Evolutionary conservation across 306 rosid species (phyloP), one percentile per base, ranked within the genome.

Genomic region (Quercus parvula): DNA sequence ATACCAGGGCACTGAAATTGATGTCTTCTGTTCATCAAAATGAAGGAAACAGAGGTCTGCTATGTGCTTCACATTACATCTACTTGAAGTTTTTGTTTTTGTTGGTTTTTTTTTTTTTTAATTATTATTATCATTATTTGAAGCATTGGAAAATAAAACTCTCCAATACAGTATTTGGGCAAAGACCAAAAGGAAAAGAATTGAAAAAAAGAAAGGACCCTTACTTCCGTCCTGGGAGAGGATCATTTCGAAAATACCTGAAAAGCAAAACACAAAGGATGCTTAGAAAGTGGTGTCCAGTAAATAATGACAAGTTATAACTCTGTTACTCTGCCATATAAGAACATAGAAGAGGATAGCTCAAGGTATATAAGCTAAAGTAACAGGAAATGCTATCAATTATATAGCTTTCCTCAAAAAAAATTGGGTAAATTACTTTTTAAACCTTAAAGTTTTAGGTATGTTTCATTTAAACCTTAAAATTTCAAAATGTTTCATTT

Each of bases 161-260:
- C 31, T 41, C 44, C 78, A 66, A 69, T 30, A 17, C 71, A 78
- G 81, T 61, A 78, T 56, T 27, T 18, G 58, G 61, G 35, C 41
- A 69, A 55, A 54, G 38, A 70, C 69, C 78, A 85, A 73, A 71
- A 2, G 54, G 17, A 33, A 19, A 28, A 72, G 30, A 66, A 78
- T 56, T 70, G 27, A 18, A 64, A 44, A 55, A 57, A 35, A 69
- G 57, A 35, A 56, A 73, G 74, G 72, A 19, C 72, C 70, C 95
- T 86, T 91, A 94, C 99, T 94, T 94, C 86, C 94, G 84, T 56
- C 99, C 99, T 57, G 97, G 97, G 52, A 79, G 86, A 75, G 97
- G 97, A 73, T 94, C 99, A 7, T 85, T 77, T 76, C 94, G 94
- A 79, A 94, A 94, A 82, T 92, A 94, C 95, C 99, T 94, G 87